Base-by-base conservation (phyloP, 352 stramenopile species). In the Phytophthora cryptogea region DNA sequence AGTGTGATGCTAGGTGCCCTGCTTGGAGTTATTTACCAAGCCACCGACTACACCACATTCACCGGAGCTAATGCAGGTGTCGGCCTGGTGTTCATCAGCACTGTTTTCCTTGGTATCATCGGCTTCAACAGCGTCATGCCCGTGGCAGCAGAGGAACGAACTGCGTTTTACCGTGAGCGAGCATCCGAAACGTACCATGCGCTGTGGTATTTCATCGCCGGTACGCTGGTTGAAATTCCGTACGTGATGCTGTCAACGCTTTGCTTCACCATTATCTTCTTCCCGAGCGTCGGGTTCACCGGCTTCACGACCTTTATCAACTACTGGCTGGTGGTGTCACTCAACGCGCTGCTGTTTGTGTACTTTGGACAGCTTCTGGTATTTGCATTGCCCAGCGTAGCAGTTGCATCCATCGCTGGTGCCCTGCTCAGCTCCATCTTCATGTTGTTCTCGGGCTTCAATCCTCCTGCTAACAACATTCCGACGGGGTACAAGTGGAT, bases 131-230 rank as follows among this genome's bases (percentile, higher is more conserved):
- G 68, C 9, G 79, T 93, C 17, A 72, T 97, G 41, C 76, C 87
- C 9, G 68, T 97, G 3, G 80, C 92, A 20, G 70, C 86, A 45
- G 78, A 83, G 8, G 88, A 97, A 49, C 77, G 93, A 33, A 90
- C 92, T 20, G 85, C 92, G 37, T 98, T 95, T 66, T 98, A 98
- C 76, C 77, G 92, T 6, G 93, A 98, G 64, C 89, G 95, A 26
- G 81, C 87, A 13, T 81, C 89, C 14, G 64, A 93, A 62, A 98
- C 96, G 57, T 98, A 98, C 61, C 79, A 88, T 42, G 67, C 86
- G 27, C 56, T 83, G 2, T 86, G 89, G 62, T 94, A 98, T 57
- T 85, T 83, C 23, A 59, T 97, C 8, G 81, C 86, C 3, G 84
- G 82, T 32, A 92, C 77, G 7, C 26, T 97, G 33, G 74, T 80